Base-by-base conservation (phyloP, 805 yeast species). In the Myxozyma lipomycoides region DNA sequence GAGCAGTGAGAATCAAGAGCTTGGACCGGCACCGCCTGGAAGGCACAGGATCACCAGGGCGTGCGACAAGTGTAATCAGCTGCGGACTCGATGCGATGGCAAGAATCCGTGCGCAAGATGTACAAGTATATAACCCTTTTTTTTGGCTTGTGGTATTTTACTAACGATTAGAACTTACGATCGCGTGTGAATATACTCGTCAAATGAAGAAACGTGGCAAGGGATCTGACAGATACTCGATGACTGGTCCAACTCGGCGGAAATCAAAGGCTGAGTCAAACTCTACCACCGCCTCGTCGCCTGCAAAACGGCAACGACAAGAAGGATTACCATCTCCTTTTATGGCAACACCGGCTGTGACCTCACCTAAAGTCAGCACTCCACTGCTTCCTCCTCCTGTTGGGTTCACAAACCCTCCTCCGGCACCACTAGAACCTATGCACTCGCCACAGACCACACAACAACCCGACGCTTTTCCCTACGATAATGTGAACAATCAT, bases 81-180 rank as follows among this genome's bases (percentile, higher is more conserved):
- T 71, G 46, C 64, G 79, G 49, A 73, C 77, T 1, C 74, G 73
- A 49, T 76, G 80, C 60, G 75, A 75, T 48, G 80, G 80, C 2
- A 66, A 63, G 21, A 55, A 55, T 3, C 80, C 79, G 0, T 76
- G 79, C 55, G 57, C 65, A 2, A 76, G 74, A 49, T 76, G 80
- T 49, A 18, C 53, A 1, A 67, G 65, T 44, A 52, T 21, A 52
- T 39, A 10, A 7, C 30, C 30, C 17, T 7, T 36, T 37, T 12
- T 40, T 23, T 23, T 10, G 10, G 30, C 24, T 32, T 37, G 18
- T 5, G 1, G 21, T 6, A 21, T 3, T 23, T 51, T 30, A 32
- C 36, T 1, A 5, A 7, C 7, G 6, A 7, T 4, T 25, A 52
- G 57, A 49, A 23, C 50, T 45, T n/a, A 40, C 17, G 35, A 3